Evolutionary conservation across 2,329 filamentous ascomycete genomes (phyloP).

Genomic region (Diaporthe longicolla): DNA sequence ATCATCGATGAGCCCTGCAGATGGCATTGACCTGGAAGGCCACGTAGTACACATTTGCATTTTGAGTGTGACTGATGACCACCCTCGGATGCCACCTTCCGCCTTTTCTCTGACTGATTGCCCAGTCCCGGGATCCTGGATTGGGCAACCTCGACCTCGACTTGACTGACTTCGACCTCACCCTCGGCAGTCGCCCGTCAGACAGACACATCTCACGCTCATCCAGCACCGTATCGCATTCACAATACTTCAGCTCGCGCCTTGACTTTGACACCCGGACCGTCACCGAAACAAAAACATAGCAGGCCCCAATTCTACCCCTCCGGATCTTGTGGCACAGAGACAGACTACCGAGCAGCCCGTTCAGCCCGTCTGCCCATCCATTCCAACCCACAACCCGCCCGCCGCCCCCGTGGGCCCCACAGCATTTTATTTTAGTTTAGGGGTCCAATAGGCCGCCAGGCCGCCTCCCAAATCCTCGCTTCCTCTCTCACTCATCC

Average conservation of each 20-base stretch:
- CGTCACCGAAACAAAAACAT: slow-evolving; percentile 11
- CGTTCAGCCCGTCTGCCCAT: not conserved
- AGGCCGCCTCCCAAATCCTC: not conserved
- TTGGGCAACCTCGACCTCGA: slow-evolving; percentile 5
- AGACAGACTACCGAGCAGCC: slow-evolving; percentile 22
- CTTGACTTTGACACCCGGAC: slow-evolving; percentile 4
- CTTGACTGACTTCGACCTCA: not conserved
- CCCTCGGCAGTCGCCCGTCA: not conserved
- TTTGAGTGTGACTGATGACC: not conserved
- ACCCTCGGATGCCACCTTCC: slow-evolving; percentile 34
- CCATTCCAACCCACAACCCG: no score
- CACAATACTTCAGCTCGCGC: not conserved
- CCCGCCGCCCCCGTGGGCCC: not conserved
- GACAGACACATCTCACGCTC: not conserved
- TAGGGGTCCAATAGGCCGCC: slow-evolving; percentile 30
- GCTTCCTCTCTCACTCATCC: not conserved
- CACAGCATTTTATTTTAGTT: slow-evolving; percentile 23
- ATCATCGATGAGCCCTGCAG: not conserved
- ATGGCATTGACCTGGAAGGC: not conserved
- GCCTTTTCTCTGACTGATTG: not conserved
- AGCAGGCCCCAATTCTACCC: not conserved
- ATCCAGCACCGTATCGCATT: not conserved
- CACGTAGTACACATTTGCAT: not conserved
- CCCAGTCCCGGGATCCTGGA: slow-evolving; percentile 6
- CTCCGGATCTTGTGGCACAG: not conserved